A percentile compares a stretch with the other conserved stretches of the same genome.
phyloP scores from a whole-genome alignment of 306 rosid species.

The Parietaria judaica region DNA sequence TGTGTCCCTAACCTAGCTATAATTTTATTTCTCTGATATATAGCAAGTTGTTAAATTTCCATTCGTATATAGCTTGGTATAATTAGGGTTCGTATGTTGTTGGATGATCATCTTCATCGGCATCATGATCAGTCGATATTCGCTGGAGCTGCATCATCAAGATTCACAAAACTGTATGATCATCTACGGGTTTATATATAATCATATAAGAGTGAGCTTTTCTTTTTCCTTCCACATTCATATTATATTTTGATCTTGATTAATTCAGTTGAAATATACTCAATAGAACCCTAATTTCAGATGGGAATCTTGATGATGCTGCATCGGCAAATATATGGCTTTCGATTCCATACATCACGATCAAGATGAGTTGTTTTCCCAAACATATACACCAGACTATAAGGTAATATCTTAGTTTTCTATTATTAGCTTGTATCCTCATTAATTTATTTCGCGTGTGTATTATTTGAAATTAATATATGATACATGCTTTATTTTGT shows the following conservation, averaged over 20 bases:
- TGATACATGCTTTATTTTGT: too few species aligned
- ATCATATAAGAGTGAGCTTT: background rate
- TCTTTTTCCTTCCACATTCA: too few species aligned
- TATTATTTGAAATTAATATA: too few species aligned
- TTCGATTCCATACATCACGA: background rate
- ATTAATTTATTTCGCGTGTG: too few species aligned
- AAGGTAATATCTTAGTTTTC: background rate
- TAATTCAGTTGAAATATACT: too few species aligned
- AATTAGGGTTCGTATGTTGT: constrained; percentile 30
- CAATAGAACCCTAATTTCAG: background rate
- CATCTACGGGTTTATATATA: background rate
- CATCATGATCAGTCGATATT: constrained; percentile 22
- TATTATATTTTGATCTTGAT: background rate
- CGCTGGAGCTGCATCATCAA: constrained; percentile 47
- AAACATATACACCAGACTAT: background rate
- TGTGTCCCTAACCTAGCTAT: background rate
- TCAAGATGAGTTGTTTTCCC: background rate
- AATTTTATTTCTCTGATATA: too few species aligned
- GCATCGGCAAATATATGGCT: constrained; percentile 64
- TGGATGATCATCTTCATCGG: constrained; percentile 9
- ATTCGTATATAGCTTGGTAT: too few species aligned
- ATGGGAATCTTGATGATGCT: constrained; percentile 97
- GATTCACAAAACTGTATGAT: constrained; percentile 41
- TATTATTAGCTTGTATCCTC: too few species aligned
- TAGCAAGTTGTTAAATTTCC: too few species aligned